Conservation (phyloP, 2,329 filamentous ascomycete species). For the Cryphonectria parasitica region DNA sequence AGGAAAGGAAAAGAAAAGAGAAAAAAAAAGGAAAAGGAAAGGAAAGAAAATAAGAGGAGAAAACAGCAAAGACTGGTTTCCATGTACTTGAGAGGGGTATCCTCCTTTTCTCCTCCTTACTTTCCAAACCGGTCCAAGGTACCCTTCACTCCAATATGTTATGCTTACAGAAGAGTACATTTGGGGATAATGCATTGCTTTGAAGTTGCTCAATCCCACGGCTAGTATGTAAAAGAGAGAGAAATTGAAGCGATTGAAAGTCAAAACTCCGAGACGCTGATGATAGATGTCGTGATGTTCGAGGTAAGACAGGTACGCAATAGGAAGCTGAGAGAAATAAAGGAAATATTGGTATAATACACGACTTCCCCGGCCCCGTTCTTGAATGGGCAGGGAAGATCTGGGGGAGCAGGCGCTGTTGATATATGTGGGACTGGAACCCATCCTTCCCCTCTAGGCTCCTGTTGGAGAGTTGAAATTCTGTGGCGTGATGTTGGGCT, state of each 20-base stretch:
- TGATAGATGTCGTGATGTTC: constrained; percentile 26
- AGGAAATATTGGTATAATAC: background rate
- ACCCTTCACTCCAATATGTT: constrained; percentile 4
- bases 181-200: background rate
- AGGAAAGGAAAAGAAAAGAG: background rate
- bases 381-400: background rate
- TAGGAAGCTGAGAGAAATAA: background rate
- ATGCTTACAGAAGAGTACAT: constrained; percentile 6
- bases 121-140: background rate
- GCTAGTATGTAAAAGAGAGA: background rate
- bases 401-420: background rate
- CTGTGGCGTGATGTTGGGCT: constrained; percentile 49
- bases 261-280: constrained; percentile 35
- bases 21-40: constrained; percentile 1
- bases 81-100: constrained; percentile 4
- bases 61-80: background rate
- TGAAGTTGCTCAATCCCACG: background rate
- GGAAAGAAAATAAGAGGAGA: background rate
- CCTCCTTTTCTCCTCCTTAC: background rate
- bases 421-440: background rate
- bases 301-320: constrained; percentile 4
- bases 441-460: background rate
- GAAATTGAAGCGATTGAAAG: constrained; percentile 19
- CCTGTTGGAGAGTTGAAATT: constrained; percentile 40
- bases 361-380: background rate